A percentile compares a stretch with the other conserved stretches of the same genome.
These are phyloP conservation scores for Mycena citricolor DNA, from an alignment of 1,284 basidiomycete genomes.

Conservation along the genomic window DNA sequence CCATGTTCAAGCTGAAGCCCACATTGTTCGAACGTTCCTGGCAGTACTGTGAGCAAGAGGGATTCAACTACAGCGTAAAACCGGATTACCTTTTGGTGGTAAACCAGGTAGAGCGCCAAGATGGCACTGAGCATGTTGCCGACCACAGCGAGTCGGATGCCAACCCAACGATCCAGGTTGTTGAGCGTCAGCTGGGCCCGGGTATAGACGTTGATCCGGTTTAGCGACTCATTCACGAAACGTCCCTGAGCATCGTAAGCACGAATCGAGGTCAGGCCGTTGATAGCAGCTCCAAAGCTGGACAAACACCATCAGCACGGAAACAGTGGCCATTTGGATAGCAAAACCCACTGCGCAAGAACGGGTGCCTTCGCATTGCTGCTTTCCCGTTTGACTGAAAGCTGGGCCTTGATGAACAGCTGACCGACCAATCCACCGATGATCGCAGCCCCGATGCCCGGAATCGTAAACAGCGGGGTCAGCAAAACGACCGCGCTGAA, in stretches of 20 bases:
- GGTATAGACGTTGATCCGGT: constrained; percentile 42
- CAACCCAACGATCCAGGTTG: constrained; percentile 45
- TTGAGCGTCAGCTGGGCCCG: constrained; percentile 40
- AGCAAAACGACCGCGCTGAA: constrained; percentile 39
- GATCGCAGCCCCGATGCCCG: constrained; percentile 39
- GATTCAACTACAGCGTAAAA: no score
- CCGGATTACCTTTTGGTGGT: constrained; percentile 35
- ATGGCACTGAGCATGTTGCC: constrained; percentile 32
- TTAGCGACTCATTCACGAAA: constrained; percentile 37
- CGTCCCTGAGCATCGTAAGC: constrained; percentile 41
- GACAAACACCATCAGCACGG: not conserved
- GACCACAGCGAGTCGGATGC: constrained; percentile 40
- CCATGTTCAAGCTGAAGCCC: constrained; percentile 58
- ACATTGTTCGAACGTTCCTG: constrained; percentile 18
- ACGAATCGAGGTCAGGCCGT: constrained; percentile 40
- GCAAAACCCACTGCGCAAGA: constrained; percentile 43
- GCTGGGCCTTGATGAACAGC: constrained; percentile 68
- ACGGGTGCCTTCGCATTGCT: constrained; percentile 59
- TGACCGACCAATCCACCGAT: constrained; percentile 30
- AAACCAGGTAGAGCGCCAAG: constrained; percentile 55
- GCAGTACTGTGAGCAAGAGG: no score
- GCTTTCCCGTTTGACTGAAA: constrained; percentile 76
- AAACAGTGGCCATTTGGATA: constrained; percentile 61
- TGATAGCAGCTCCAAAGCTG: constrained; percentile 49
- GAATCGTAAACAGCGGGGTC: constrained; percentile 39